Evolutionary conservation across 225 moss, liverwort and hornwort genomes (phyloP).

Genomic region (Antitrichia curtipendula): DNA sequence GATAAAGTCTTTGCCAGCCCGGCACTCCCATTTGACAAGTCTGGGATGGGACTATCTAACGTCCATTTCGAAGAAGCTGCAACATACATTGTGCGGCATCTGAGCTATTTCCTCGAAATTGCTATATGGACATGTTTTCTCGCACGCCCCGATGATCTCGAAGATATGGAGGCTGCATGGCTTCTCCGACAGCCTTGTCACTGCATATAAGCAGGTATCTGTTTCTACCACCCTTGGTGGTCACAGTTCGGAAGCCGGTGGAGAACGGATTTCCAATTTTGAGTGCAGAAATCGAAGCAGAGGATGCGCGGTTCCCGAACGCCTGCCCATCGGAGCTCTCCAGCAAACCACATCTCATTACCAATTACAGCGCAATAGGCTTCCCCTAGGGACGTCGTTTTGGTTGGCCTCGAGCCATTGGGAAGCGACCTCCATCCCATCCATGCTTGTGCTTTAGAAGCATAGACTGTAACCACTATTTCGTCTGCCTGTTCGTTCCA

Average conservation of each 20-base stretch:
- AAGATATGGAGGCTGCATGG: constrained; percentile 21
- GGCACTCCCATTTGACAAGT: constrained; percentile 13
- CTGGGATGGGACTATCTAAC: not conserved
- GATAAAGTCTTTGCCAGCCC: constrained; percentile 3
- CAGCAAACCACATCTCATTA: constrained; percentile 26
- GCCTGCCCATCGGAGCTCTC: constrained; percentile 30
- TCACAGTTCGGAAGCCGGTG: constrained; percentile 20
- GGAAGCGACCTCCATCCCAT: constrained; percentile 28
- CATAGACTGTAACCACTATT: constrained; percentile 16
- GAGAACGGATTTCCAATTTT: constrained; percentile 15
- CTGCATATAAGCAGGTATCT: constrained; percentile 9
- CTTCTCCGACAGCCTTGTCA: not conserved
- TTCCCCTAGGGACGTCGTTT: not conserved
- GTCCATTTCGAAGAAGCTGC: constrained; percentile 11
- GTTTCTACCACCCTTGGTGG: constrained; percentile 13
- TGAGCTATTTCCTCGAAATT: constrained; percentile 20
- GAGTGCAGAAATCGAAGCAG: constrained; percentile 23
- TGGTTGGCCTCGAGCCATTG: constrained; percentile 7
- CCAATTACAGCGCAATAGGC: not conserved
- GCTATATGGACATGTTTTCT: not conserved
- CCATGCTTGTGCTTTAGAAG: constrained; percentile 24
- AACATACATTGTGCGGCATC: not conserved
- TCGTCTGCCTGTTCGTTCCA: constrained; percentile 15
- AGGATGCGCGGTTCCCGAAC: constrained; percentile 24
- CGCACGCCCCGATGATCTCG: constrained; percentile 10